Evolutionary conservation across 192 early-diverging fungal genomes (phyloP), one percentile per base, ranked within the genome.

Genomic region (Thamnidium elegans): DNA sequence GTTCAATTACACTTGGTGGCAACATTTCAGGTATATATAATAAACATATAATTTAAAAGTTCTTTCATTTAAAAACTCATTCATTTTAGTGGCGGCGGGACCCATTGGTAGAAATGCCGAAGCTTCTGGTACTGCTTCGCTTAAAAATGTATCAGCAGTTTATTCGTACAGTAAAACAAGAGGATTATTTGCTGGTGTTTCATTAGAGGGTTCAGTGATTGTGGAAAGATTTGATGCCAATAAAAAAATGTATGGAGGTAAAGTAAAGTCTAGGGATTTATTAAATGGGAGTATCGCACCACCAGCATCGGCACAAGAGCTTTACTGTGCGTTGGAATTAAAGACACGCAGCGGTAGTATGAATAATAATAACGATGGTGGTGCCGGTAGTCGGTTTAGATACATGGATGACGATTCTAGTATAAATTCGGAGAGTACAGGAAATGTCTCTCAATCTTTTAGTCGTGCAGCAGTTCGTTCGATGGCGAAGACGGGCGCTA

Each of bases 211-310:
- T 67, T 89, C 79, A 78, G 97, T 98, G 71, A 87, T 85, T 44
- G 84, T 81, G 6, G 74, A 72, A 65, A 97, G 87, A 66, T 95
- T 97, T 78, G 92, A 99, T 3, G 95, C 97, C 68, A 99, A 92
- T 26, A 88, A 89, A 68, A 96, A 99, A 4, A 95, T 95, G 96
- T 96, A 99, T 68, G 87, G 91, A 47, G 76, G 83, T 51, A 82
- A 83, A 42, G 86, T 96, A 6, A 70, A 81, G 26, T 89, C 93
- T 3, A 85, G 86, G 55, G 92, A 95, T 59, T 78, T 98, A 20
- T 83, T 98, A 13, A 82, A 77, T 4, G 95, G 95, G 17, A 34
- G 73, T 6, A 67, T 94, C 23, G 65, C 83, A 9, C 88, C 90
- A 20, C 93, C 94, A 8, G 84, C 88, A 2, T 72, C 84, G 58